These are phyloP conservation scores for Chenopodium quinoa DNA, from an alignment of 148 eudicot genomes.

Conservation along the genomic window DNA sequence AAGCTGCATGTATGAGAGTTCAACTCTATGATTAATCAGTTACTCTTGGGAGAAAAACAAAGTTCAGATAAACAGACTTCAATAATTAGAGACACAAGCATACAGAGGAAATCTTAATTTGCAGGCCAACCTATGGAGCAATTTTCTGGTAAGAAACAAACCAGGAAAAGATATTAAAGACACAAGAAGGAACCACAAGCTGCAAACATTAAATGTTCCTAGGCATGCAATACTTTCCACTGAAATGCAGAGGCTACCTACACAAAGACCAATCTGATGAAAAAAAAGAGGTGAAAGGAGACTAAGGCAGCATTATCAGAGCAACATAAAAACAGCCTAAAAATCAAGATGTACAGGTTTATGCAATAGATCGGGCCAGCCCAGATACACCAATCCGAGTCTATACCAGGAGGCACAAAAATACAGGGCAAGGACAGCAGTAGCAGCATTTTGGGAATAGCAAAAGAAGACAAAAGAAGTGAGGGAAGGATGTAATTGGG, in stretches of 20 bases:
- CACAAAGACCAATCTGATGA: background rate
- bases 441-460: too few species aligned
- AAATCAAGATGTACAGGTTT: background rate
- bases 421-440: too few species aligned
- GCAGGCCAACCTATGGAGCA: background rate
- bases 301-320: background rate
- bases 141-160: background rate
- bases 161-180: background rate
- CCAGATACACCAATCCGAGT: too few species aligned
- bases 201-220: background rate
- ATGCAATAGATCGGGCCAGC: too few species aligned
- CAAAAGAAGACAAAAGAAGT: too few species aligned
- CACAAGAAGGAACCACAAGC: background rate
- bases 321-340: background rate
- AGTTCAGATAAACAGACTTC: background rate
- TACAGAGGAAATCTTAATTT: background rate
- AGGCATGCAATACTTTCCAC: background rate
- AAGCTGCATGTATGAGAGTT: conserved; percentile 55
- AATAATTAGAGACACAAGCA: background rate
- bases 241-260: background rate
- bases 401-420: too few species aligned
- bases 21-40: conserved; percentile 6
- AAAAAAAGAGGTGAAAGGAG: background rate
- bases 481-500: too few species aligned
- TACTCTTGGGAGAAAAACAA: background rate